These are phyloP conservation scores for Globisporangium cederbergense DNA, from an alignment of 352 stramenopile genomes.

Conservation along the genomic window DNA sequence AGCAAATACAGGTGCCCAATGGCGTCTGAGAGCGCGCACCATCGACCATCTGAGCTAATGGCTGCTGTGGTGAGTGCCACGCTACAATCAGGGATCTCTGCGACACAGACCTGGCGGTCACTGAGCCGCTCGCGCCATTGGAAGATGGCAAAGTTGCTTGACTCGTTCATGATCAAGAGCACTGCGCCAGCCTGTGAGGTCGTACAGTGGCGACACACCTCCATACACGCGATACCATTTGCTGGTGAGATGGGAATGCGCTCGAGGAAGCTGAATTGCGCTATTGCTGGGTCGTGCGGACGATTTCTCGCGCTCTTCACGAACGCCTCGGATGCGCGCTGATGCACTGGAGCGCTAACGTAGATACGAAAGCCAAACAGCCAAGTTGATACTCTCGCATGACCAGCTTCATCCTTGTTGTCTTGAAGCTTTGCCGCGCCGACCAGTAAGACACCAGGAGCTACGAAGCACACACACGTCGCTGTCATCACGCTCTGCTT, in stretches of 20 bases:
- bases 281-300: conserved; percentile 12
- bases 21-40: conserved; percentile 26
- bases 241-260: conserved; percentile 3
- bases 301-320: neutral
- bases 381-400: conserved; percentile 12
- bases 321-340: conserved; percentile 4
- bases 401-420: neutral
- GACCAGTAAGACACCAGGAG: conserved; percentile 41
- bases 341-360: conserved; percentile 9
- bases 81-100: conserved; percentile 20
- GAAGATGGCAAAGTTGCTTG: conserved; percentile 33
- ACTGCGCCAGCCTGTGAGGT: conserved; percentile 25
- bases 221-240: conserved; percentile 3
- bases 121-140: conserved; percentile 59
- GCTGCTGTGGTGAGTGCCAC: conserved; percentile 17
- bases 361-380: conserved; percentile 58
- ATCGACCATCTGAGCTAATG: conserved; percentile 30
- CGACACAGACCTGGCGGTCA: conserved; percentile 39
- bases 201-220: conserved; percentile 10
- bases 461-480: conserved; percentile 41
- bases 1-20: conserved; percentile 30
- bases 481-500: conserved; percentile 9
- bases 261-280: conserved; percentile 53
- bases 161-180: conserved; percentile 28
- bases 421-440: conserved; percentile 19